Evolutionary conservation across 306 rosid species (phyloP).

Genomic region (Begonia masoniana): DNA sequence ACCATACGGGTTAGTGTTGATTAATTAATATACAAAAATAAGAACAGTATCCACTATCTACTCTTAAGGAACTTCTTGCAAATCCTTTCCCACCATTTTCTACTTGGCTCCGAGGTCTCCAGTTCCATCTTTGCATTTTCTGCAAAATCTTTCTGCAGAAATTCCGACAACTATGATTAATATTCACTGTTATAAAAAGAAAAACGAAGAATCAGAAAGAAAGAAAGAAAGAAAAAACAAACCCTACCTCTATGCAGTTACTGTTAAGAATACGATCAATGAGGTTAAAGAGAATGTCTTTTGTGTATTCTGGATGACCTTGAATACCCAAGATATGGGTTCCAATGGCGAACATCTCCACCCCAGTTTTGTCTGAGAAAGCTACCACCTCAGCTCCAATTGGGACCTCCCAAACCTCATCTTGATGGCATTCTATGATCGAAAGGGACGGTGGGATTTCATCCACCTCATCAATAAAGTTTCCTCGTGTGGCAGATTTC

Average conservation of each 20-base stretch:
- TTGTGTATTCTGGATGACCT: conserved; percentile 62
- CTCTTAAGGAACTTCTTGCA: conserved; percentile 52
- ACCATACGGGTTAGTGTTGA: too few species aligned
- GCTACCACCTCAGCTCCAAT: conserved; percentile 46
- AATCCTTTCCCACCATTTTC: conserved; percentile 33
- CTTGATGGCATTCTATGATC: conserved; percentile 50
- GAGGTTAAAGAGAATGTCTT: conserved; percentile 39
- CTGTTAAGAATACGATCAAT: conserved; percentile 37
- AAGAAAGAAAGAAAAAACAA: not conserved
- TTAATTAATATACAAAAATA: too few species aligned
- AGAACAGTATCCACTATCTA: not conserved
- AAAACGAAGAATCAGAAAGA: too few species aligned
- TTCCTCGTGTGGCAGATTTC: conserved; percentile 12
- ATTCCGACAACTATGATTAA: too few species aligned
- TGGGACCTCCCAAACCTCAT: conserved; percentile 62
- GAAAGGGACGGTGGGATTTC: conserved; percentile 30
- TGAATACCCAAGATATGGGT: conserved; percentile 58
- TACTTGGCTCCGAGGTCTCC: conserved; percentile 35
- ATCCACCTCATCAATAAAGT: conserved; percentile 13
- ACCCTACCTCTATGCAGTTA: conserved; percentile 32
- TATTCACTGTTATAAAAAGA: too few species aligned
- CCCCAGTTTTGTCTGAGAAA: conserved; percentile 48
- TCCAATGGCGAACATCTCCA: conserved; percentile 51
- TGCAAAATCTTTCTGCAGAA: conserved; percentile 30
- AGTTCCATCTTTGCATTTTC: conserved; percentile 32